Conservation (phyloP, 371 early-diverging fungal genomes). For the Rhizopus sp. region DNA sequence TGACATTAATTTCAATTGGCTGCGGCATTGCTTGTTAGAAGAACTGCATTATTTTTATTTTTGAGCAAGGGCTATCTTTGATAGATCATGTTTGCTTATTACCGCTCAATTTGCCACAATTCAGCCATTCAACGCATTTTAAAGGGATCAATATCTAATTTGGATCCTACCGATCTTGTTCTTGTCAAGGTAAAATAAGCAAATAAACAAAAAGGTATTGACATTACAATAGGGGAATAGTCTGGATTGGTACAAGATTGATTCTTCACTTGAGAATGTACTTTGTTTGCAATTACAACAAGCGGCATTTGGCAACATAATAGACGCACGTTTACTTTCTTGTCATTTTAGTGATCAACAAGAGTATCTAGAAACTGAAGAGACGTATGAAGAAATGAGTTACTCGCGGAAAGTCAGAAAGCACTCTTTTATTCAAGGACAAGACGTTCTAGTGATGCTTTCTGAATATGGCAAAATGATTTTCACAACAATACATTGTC, state of each 20-base stretch:
- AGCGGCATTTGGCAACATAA: constrained; percentile 33
- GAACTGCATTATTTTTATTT: too few relatives aligned
- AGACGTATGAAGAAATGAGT: background rate
- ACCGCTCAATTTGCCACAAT: constrained; percentile 27
- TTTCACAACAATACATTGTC: constrained; percentile 27
- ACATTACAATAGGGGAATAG: constrained; percentile 23
- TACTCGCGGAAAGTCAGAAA: constrained; percentile 20
- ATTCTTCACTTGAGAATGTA: constrained; percentile 2
- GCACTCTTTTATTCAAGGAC: constrained; percentile 30
- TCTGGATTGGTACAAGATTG: constrained; percentile 24
- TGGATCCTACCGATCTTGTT: constrained; percentile 20
- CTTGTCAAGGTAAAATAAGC: constrained; percentile 29
- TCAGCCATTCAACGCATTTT: constrained; percentile 34
- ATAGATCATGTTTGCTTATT: constrained; percentile 31
- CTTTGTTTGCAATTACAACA: constrained; percentile 31
- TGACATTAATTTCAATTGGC: too few relatives aligned
- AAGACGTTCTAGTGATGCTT: constrained; percentile 36
- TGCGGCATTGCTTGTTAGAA: too few relatives aligned
- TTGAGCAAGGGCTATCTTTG: too few relatives aligned
- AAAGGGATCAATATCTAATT: constrained; percentile 24
- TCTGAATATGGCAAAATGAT: constrained; percentile 48
- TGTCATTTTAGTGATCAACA: constrained; percentile 22
- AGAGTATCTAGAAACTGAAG: background rate
- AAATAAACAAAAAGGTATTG: background rate
- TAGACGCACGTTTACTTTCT: constrained; percentile 24